These are phyloP conservation scores for Teunomyces tritomae DNA, from an alignment of 805 yeast genomes.

Conservation along the genomic window DNA sequence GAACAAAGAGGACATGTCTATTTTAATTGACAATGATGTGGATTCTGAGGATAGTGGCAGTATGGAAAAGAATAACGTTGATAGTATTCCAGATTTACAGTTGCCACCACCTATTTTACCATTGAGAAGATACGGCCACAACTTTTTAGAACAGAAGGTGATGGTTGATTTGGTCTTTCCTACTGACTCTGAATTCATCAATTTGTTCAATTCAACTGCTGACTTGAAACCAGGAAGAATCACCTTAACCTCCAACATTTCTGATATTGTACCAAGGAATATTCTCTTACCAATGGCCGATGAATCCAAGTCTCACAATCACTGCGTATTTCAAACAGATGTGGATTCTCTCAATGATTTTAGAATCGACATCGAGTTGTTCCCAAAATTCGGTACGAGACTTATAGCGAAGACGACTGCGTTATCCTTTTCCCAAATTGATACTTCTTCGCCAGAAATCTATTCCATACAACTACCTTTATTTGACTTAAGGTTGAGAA, in stretches of 20 bases:
- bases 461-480: constrained; percentile 60
- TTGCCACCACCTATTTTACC: constrained; percentile 97
- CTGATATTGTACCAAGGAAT: constrained; percentile 87
- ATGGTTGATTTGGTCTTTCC: constrained; percentile 75
- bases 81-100: constrained; percentile 83
- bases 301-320: constrained; percentile 44
- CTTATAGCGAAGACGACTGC: constrained; percentile 87
- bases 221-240: constrained; percentile 71
- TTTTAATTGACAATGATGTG: constrained; percentile 24
- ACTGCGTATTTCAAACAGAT: constrained; percentile 82
- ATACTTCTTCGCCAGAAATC: constrained; percentile 39
- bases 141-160: constrained; percentile 86
- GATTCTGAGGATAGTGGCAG: constrained; percentile 42
- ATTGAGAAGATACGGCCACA: constrained; percentile 90
- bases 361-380: constrained; percentile 80
- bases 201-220: constrained; percentile 40
- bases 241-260: constrained; percentile 70
- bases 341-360: constrained; percentile 60
- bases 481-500: constrained; percentile 74
- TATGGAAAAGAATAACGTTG: constrained; percentile 41
- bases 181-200: constrained; percentile 44
- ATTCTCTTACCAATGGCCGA: constrained; percentile 75
- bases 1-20: constrained; percentile 15
- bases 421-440: constrained; percentile 48
- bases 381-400: constrained; percentile 93